A percentile compares a stretch with the other conserved stretches of the same genome.
Conservation (phyloP, 2,329 filamentous ascomycete genomes). For the Fusarium pininemorale region DNA sequence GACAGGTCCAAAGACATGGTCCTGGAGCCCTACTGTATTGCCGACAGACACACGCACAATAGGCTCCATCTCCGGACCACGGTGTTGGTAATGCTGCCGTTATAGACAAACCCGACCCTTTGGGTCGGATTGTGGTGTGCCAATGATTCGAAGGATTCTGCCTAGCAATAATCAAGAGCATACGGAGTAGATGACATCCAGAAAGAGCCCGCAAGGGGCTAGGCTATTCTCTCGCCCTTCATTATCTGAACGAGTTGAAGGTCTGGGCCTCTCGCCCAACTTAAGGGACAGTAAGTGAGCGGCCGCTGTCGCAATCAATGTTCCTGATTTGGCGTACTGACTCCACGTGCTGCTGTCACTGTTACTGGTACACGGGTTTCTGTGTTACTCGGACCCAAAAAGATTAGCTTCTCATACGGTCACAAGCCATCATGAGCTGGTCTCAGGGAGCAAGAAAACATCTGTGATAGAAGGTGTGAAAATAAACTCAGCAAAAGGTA, state of each 20-base stretch:
- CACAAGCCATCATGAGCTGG: neutral
- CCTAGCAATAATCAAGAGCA: neutral
- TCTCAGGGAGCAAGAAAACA: neutral
- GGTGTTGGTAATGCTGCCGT: neutral
- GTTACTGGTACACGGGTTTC: neutral
- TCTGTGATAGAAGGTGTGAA: neutral
- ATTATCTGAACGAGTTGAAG: neutral
- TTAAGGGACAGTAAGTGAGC: neutral
- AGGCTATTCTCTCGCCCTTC: neutral
- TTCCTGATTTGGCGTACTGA: neutral
- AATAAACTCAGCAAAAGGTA: neutral
- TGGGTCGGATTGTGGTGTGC: neutral
- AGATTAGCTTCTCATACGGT: neutral
- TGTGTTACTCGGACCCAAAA: neutral
- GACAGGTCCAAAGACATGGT: slow-evolving; percentile 2
- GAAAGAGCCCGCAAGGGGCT: slow-evolving; percentile 7
- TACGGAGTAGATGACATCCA: neutral
- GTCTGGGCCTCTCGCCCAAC: slow-evolving; percentile 18
- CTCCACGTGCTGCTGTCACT: neutral
- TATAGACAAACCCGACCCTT: neutral
- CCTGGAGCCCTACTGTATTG: neutral
- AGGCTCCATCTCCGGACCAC: neutral
- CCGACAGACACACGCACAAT: neutral
- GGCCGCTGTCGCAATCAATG: neutral
- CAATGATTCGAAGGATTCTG: neutral